Conservation (phyloP, 2,329 filamentous ascomycete species). For the Fusarium sp. region DNA sequence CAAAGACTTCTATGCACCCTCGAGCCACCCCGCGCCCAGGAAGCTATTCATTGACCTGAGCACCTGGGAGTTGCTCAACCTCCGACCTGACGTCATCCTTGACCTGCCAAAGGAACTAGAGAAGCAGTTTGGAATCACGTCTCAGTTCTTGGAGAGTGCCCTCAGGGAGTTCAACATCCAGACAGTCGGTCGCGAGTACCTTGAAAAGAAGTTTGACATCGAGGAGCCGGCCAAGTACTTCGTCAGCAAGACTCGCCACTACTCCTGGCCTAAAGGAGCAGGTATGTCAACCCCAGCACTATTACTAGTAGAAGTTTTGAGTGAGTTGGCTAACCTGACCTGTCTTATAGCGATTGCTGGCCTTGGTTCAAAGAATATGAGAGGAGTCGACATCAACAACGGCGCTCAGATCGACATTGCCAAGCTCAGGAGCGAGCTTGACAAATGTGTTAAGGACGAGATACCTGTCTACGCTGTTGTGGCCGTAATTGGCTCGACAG, state of each 20-base stretch:
- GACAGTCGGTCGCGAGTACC: slow-evolving; percentile 52
- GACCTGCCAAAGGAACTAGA: slow-evolving; percentile 54
- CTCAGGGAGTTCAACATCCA: slow-evolving; percentile 50
- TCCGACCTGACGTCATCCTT: slow-evolving; percentile 53
- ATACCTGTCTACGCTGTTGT: slow-evolving; percentile 57
- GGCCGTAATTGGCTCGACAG: slow-evolving; percentile 60
- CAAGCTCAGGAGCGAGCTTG: slow-evolving; percentile 48
- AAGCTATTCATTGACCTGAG: slow-evolving; percentile 53
- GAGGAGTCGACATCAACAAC: slow-evolving; percentile 55
- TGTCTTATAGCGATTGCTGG: slow-evolving; percentile 53
- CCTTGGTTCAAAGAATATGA: slow-evolving; percentile 56
- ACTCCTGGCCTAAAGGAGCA: slow-evolving; percentile 62
- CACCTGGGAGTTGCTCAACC: slow-evolving; percentile 60
- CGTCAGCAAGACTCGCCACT: slow-evolving; percentile 57
- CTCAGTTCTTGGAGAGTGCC: slow-evolving; percentile 47
- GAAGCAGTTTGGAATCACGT: slow-evolving; percentile 54
- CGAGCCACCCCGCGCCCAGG: slow-evolving; percentile 45
- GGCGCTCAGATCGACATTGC: slow-evolving; percentile 53
- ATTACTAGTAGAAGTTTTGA: background rate
- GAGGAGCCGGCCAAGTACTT: slow-evolving; percentile 51
- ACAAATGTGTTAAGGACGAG: slow-evolving; percentile 45
- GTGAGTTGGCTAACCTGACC: background rate
- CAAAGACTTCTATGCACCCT: slow-evolving; percentile 54
- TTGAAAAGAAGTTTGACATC: slow-evolving; percentile 51
- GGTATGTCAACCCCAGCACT: slow-evolving; percentile 46